Conservation (phyloP, 139 green algal genomes). For the Yamagishiella unicocca region DNA sequence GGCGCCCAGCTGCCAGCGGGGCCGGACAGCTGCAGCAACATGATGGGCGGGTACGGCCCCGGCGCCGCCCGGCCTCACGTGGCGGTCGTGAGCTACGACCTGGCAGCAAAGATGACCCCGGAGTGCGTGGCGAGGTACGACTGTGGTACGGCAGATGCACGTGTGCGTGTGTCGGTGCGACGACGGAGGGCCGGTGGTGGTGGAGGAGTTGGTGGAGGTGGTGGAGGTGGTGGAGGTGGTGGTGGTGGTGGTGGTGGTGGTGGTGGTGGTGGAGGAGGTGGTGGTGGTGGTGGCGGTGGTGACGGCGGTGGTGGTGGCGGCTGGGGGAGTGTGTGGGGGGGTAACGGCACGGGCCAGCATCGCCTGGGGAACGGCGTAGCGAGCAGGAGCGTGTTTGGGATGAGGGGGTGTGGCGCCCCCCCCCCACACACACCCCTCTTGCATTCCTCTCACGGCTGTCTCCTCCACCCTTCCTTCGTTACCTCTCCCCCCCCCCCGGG, state of each 20-base stretch:
- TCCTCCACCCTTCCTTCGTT: not conserved
- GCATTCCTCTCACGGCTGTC: not conserved
- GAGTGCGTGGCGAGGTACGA: not conserved
- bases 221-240: not conserved
- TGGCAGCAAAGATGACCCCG: not conserved
- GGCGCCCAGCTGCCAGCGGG: not conserved
- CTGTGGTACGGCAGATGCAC: not conserved
- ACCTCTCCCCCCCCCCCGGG: not conserved
- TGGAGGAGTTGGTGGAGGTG: not conserved
- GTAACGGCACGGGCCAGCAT: too few relatives aligned
- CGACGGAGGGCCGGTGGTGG: too few relatives aligned
- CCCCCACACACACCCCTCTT: too few relatives aligned
- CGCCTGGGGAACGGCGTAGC: too few relatives aligned
- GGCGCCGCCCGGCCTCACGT: not conserved
- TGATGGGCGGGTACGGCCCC: not conserved
- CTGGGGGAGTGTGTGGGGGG: too few relatives aligned
- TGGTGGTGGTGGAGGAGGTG: too few relatives aligned
- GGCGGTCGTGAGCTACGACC: constrained; percentile 23
- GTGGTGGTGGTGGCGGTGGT: too few relatives aligned
- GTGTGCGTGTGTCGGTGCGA: too few relatives aligned
- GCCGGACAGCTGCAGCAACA: not conserved
- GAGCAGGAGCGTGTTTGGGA: too few relatives aligned
- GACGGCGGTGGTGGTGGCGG: too few relatives aligned
- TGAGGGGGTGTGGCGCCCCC: too few relatives aligned
- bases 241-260: not conserved